A percentile compares a stretch with the other conserved stretches of the same genome.
These are phyloP conservation scores for Calycina marina DNA, from an alignment of 2,329 filamentous ascomycete genomes.

Conservation along the genomic window DNA sequence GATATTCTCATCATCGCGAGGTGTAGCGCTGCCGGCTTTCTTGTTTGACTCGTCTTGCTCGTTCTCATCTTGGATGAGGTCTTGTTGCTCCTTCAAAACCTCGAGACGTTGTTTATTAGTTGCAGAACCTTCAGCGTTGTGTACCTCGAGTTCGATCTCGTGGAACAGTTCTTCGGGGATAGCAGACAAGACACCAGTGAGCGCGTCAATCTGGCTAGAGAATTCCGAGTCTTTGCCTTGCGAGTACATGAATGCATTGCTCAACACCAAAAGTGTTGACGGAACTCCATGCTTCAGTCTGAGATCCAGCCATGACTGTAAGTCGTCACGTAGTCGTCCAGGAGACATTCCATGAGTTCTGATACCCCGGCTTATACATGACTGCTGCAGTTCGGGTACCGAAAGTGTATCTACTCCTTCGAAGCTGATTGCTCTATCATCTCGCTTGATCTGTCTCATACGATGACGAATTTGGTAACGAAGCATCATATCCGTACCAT, in stretches of 20 bases:
- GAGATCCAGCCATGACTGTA: conserved; percentile 88
- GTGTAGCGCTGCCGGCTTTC: conserved; percentile 56
- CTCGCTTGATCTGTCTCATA: conserved; percentile 98
- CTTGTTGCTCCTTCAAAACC: conserved; percentile 95
- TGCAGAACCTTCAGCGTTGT: conserved; percentile 89
- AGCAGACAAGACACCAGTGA: conserved; percentile 80
- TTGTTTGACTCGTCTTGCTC: conserved; percentile 76
- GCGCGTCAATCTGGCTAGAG: conserved; percentile 78
- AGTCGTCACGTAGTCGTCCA: conserved; percentile 71
- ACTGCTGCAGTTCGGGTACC: conserved; percentile 84
- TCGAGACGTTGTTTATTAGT: conserved; percentile 99
- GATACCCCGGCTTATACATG: conserved; percentile 81
- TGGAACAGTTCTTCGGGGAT: conserved; percentile 98
- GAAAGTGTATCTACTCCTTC: conserved; percentile 89
- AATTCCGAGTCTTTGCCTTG: conserved; percentile 73
- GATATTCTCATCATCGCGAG: conserved; percentile 80
- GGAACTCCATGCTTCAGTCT: conserved; percentile 90
- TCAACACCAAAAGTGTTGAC: conserved; percentile 85
- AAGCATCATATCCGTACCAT: conserved; percentile 94
- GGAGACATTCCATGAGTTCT: conserved; percentile 87
- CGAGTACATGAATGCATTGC: conserved; percentile 95
- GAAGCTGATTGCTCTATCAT: conserved; percentile 85
- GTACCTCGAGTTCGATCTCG: conserved; percentile 96
- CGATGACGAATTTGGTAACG: conserved; percentile 93
- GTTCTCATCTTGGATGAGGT: conserved; percentile 93